Base-by-base conservation (phyloP, 225 moss, liverwort and hornwort species). In the Marchantia paleacea region DNA sequence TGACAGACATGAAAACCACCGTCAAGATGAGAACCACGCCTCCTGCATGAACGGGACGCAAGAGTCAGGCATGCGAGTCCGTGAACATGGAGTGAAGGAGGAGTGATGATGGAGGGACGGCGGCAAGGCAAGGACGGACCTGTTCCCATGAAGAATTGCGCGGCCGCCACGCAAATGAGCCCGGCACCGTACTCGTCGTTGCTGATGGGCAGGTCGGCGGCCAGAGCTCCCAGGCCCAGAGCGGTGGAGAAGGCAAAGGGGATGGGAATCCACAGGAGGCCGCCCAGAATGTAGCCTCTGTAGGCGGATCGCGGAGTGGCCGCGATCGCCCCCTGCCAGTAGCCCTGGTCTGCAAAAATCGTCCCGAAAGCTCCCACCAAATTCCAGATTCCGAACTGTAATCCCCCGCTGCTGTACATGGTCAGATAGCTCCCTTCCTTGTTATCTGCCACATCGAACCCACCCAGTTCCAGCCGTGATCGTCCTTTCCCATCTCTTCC, bases 301-400 rank as follows among this genome's bases (percentile, higher is more conserved):
- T 64, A 82, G 12, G 85, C 78, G 61, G 85, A 54, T 6, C 78
- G 72, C 3, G 82, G 82, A 61, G 68, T 60, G 4, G 82, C 82
- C 68, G 85, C 85, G 31, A 85, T 82, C 4, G 85, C 85, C 31
- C 82, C 85, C 68, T 85, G 82, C 82, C 85, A 82, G 79, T 82
- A 85, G 8, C 79, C 82, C 70, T 85, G 82, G 79, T 85, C 85
- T 66, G 79, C 82, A 65, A 78, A 80, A 0, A 85, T 54, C 3
- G 55, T 51, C 8, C 82, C 85, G 53, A 85, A 76, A 58, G 73
- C 52, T 50, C 51, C 74, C 48, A 79, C 22, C 2, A 85, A 11
- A 80, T 79, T 85, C 31, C 54, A 77, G 0, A 85, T 53, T 1
- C 82, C 85, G 20, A 85, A 82, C 60, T 74, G 66, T 15, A 82